Conservation (phyloP, 768 basidiomycete genomes). For the Kwoniella dendrophila region DNA sequence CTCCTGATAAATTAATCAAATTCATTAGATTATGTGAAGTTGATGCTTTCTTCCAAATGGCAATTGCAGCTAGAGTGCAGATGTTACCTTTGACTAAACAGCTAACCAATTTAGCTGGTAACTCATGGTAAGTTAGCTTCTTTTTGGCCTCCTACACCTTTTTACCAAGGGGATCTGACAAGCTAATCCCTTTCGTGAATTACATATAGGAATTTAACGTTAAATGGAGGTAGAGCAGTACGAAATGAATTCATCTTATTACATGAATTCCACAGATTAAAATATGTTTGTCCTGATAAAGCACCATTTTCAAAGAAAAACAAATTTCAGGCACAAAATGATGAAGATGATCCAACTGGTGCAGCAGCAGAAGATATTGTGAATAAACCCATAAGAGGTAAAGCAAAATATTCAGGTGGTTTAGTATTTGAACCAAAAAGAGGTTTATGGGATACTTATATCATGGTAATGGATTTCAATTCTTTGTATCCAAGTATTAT, state of each 20-base stretch:
- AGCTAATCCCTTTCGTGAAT: conserved; percentile 7
- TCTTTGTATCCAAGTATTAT: conserved; percentile 98
- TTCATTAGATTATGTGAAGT: conserved; percentile 93
- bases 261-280: conserved; percentile 94
- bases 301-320: conserved; percentile 76
- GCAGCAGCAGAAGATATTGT: conserved; percentile 63
- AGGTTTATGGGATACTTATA: conserved; percentile 92
- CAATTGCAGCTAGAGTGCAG: conserved; percentile 89
- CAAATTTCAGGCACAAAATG: conserved; percentile 50
- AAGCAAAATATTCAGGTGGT: conserved; percentile 98
- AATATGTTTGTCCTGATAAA: conserved; percentile 97
- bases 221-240: conserved; percentile 96
- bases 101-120: conserved; percentile 91
- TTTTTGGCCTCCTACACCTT: background rate
- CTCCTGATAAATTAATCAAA: conserved; percentile 75
- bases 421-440: conserved; percentile 95
- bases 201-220: conserved; percentile 80
- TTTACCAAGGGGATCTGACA: background rate
- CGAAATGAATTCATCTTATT: conserved; percentile 98
- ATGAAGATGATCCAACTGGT: conserved; percentile 59
- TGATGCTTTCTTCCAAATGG: conserved; percentile 97
- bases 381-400: conserved; percentile 65
- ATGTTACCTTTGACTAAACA: conserved; percentile 89
- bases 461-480: conserved; percentile 99
- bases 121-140: conserved; percentile 73